Conservation (phyloP, 2,329 filamentous ascomycete species). For the Trichoderma harzianum region DNA sequence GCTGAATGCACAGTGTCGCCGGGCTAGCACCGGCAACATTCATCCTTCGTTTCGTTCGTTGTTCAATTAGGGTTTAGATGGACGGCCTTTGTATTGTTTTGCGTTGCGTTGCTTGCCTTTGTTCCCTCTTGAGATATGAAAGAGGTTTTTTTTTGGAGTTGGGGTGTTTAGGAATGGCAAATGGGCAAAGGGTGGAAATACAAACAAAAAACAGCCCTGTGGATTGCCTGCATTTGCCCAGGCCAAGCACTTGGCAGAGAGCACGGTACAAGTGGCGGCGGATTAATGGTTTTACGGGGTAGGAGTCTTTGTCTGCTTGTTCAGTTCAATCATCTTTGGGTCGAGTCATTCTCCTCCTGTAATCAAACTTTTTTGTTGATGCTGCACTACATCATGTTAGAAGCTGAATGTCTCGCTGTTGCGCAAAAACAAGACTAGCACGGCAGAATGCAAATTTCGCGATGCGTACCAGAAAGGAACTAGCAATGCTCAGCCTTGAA, state of each 20-base stretch:
- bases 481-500: conserved; percentile 9
- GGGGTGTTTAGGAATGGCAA: conserved; percentile 10
- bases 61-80: conserved; percentile 16
- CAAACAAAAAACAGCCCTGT: background rate
- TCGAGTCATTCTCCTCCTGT: conserved; percentile 3
- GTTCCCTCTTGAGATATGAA: background rate
- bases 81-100: background rate
- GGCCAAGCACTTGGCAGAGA: background rate
- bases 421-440: conserved; percentile 8
- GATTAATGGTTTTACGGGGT: background rate
- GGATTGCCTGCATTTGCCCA: conserved; percentile 3
- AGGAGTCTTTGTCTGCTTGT: conserved; percentile 2
- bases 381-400: conserved; percentile 5
- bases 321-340: background rate
- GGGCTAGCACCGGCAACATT: background rate
- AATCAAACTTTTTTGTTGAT: background rate
- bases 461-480: conserved; percentile 13
- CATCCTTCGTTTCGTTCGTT: background rate
- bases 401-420: background rate
- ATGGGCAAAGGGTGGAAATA: conserved; percentile 1
- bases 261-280: background rate
- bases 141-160: conserved; percentile 12
- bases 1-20: background rate
- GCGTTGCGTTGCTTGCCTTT: background rate
- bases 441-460: conserved; percentile 16